Evolutionary conservation across 495 filamentous ascomycete genomes (phyloP), one percentile per base, ranked within the genome.

Genomic region (Lasiosphaeris hirsuta): DNA sequence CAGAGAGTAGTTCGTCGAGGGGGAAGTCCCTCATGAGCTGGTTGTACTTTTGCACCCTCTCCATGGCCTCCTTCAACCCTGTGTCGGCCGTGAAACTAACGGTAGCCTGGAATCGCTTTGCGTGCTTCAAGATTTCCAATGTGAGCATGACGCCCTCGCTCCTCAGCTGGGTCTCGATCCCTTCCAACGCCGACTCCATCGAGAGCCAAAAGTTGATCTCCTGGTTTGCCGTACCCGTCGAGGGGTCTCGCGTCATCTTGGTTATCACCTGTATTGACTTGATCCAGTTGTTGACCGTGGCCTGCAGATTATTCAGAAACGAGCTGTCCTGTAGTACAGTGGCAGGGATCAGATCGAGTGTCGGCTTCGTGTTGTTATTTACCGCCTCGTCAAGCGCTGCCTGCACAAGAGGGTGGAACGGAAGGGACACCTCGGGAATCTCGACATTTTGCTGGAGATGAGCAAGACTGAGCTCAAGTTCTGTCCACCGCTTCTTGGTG

Each of bases 191-290:
- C 41, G 85, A 87, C 68, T 99, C 94, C 86, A 97, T 95, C 1
- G 90, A 90, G 40, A 97, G 72, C 94, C 94, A 99, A 64, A 97
- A 99, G 66, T 96, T 96, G 65, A 97, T 96, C 69, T 99, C 94
- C 69, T 97, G 95, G 15, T 87, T 90, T 10, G 94, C 95, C 35
- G 90, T 94, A 7, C 91, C 90, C 44, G 88, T 91, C 34, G 87
- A 85, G 5, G 90, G 86, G 63, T 97, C 94, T 60, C 91, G 82
- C 36, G 90, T 88, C 78, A 95, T 88, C 74, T 92, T 94, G 11
- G 94, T 97, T 66, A 97, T 92, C n/a, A 88, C 86, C 72, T 96
- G 92, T 58, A 99, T 97, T 9, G 92, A 96, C 75, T 96, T 91
- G 72, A 97, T 97, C 94, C 94, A 99, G 60, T 85, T 83, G 75